Percentiles rank a stretch among this genome's conserved stretches.
phyloP scores from a whole-genome alignment of 2,329 filamentous ascomycete species.

The Lecanicillium sp. region DNA sequence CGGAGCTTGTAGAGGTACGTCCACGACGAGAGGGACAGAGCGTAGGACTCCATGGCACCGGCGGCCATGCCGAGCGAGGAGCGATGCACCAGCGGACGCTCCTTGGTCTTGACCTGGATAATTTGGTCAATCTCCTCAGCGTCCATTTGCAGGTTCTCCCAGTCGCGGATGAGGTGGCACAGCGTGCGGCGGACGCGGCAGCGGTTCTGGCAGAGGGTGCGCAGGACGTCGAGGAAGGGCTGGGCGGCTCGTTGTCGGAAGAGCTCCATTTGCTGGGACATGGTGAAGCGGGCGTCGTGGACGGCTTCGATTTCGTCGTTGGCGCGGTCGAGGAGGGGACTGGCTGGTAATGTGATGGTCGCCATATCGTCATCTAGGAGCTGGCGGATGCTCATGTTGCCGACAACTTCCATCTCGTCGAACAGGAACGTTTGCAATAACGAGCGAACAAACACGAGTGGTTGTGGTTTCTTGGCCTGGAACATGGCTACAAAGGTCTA shows the following conservation, averaged over 20 bases:
- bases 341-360: conserved; percentile 65
- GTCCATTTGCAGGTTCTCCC: conserved; percentile 77
- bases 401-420: conserved; percentile 61
- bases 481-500: conserved; percentile 69
- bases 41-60: conserved; percentile 44
- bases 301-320: conserved; percentile 73
- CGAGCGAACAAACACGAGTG: conserved; percentile 75
- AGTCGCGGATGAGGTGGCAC: conserved; percentile 73
- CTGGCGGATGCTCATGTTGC: conserved; percentile 60
- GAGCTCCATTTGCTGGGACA: conserved; percentile 65
- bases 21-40: conserved; percentile 79
- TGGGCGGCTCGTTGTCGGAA: conserved; percentile 55
- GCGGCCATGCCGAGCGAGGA: conserved; percentile 20
- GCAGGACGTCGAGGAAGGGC: conserved; percentile 76
- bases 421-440: conserved; percentile 71
- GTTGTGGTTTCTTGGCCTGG: conserved; percentile 72
- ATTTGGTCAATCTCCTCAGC: conserved; percentile 69
- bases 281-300: conserved; percentile 64
- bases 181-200: conserved; percentile 86
- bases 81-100: conserved; percentile 48
- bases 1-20: conserved; percentile 83
- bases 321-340: conserved; percentile 59
- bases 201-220: conserved; percentile 81
- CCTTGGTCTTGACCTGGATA: conserved; percentile 53
- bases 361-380: conserved; percentile 78